phyloP scores from a whole-genome alignment of 108 stramenopile species.

The Skeletonema marinoi region DNA sequence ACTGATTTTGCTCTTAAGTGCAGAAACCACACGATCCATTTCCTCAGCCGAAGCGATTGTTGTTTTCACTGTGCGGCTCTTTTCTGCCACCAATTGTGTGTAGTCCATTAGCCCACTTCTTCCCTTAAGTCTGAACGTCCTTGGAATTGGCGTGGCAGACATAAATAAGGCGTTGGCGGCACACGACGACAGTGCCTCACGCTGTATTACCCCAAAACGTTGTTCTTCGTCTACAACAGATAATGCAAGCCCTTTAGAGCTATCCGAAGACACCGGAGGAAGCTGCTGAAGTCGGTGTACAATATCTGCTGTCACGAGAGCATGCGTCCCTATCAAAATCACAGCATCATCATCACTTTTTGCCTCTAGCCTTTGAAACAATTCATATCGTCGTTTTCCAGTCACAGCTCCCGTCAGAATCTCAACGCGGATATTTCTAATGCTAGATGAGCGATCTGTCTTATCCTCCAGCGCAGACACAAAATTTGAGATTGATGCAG shows the following conservation, averaged over 20 bases:
- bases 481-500: constrained; percentile 28
- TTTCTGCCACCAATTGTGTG: constrained; percentile 12
- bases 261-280: neutral
- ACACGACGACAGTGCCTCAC: constrained; percentile 54
- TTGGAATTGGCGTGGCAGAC: constrained; percentile 67
- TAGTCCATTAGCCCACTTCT: constrained; percentile 22
- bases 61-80: constrained; percentile 10
- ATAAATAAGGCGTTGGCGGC: constrained; percentile 54
- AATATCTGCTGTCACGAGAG: constrained; percentile 49
- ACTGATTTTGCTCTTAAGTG: constrained; percentile 13
- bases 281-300: constrained; percentile 14
- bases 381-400: constrained; percentile 17
- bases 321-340: constrained; percentile 62
- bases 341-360: constrained; percentile 10
- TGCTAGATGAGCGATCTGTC: neutral
- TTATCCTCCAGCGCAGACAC: constrained; percentile 31
- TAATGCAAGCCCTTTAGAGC: constrained; percentile 44
- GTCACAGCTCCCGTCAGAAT: constrained; percentile 20
- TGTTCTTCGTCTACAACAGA: constrained; percentile 77
- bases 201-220: constrained; percentile 66
- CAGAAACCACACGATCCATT: constrained; percentile 16
- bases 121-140: constrained; percentile 39
- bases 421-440: constrained; percentile 23
- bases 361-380: constrained; percentile 33
- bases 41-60: constrained; percentile 18